phyloP scores from a whole-genome alignment of 768 basidiomycete species.

The Cyclocybe cylindracea region DNA sequence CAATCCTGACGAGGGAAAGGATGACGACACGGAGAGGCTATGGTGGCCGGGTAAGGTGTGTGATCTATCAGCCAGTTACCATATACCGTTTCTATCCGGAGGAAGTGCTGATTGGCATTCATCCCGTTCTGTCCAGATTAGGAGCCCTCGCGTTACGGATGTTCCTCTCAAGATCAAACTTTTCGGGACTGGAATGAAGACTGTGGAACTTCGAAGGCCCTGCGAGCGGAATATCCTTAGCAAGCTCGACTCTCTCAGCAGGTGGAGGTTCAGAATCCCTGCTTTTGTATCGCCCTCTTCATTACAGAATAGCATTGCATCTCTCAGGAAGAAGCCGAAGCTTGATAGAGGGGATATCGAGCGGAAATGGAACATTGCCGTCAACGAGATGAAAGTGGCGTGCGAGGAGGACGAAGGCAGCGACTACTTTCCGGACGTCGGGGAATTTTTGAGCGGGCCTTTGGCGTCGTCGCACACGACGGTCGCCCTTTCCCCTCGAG shows the following conservation, averaged over 20 bases:
- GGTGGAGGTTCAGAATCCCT: conserved; percentile 43
- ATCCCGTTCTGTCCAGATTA: conserved; percentile 12
- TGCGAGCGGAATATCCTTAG: conserved; percentile 44
- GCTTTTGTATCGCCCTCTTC: conserved; percentile 28
- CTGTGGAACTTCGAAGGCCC: conserved; percentile 32
- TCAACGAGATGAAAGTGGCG: conserved; percentile 43
- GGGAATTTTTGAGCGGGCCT: conserved; percentile 14
- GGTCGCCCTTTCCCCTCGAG: too few species aligned
- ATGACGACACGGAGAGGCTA: conserved; percentile 26
- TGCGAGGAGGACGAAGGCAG: conserved; percentile 39
- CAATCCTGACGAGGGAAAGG: conserved; percentile 26
- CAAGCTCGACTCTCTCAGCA: conserved; percentile 25
- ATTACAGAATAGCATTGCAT: conserved; percentile 18
- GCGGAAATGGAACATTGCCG: conserved; percentile 49
- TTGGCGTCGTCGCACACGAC: too few species aligned
- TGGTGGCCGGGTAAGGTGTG: conserved; percentile 79
- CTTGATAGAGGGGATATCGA: conserved; percentile 26
- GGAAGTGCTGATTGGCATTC: not conserved
- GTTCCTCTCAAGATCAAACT: conserved; percentile 24
- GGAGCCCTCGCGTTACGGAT: conserved; percentile 8
- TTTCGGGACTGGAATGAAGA: conserved; percentile 24
- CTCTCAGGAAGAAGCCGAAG: conserved; percentile 50
- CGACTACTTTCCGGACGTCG: conserved; percentile 50
- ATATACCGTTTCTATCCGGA: not conserved
- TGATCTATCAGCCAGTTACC: conserved; percentile 11